Evolutionary conservation across 2,329 filamentous ascomycete genomes (phyloP).

Genomic region (Lecanicillium sp.): DNA sequence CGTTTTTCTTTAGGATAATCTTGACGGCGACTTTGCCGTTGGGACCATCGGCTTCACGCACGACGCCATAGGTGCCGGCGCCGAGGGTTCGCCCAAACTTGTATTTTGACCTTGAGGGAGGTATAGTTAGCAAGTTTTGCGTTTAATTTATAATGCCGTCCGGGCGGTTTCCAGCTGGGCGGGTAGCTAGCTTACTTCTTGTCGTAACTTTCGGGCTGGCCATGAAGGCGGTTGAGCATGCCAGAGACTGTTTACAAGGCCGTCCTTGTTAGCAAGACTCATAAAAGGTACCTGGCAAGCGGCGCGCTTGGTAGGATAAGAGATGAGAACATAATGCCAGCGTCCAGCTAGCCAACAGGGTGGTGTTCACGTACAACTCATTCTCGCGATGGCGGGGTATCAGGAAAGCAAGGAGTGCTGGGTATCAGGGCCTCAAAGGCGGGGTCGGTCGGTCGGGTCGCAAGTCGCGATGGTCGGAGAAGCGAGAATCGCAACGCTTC

Average conservation of each 20-base stretch:
- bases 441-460: slow-evolving; percentile 4
- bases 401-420: not conserved
- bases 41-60: slow-evolving; percentile 84
- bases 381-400: slow-evolving; percentile 5
- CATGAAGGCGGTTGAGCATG: slow-evolving; percentile 93
- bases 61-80: slow-evolving; percentile 96
- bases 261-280: slow-evolving; percentile 12
- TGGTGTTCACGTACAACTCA: slow-evolving; percentile 8
- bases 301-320: not conserved
- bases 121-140: slow-evolving; percentile 15
- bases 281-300: not conserved
- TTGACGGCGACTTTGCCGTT: slow-evolving; percentile 88
- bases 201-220: slow-evolving; percentile 96
- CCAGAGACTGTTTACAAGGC: slow-evolving; percentile 54
- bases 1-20: slow-evolving; percentile 99
- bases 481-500: too few relatives aligned
- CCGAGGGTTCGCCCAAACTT: slow-evolving; percentile 88
- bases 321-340: too few relatives aligned
- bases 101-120: slow-evolving; percentile 65
- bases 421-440: not conserved
- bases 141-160: slow-evolving; percentile 10
- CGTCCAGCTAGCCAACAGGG: too few relatives aligned
- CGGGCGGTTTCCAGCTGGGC: not conserved
- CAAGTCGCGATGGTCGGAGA: slow-evolving; percentile 12
- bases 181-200: slow-evolving; percentile 62